Percentiles rank a stretch among this genome's conserved stretches.
Conservation (phyloP, 257 asterid genomes). For the Capsicum rhomboideum region DNA sequence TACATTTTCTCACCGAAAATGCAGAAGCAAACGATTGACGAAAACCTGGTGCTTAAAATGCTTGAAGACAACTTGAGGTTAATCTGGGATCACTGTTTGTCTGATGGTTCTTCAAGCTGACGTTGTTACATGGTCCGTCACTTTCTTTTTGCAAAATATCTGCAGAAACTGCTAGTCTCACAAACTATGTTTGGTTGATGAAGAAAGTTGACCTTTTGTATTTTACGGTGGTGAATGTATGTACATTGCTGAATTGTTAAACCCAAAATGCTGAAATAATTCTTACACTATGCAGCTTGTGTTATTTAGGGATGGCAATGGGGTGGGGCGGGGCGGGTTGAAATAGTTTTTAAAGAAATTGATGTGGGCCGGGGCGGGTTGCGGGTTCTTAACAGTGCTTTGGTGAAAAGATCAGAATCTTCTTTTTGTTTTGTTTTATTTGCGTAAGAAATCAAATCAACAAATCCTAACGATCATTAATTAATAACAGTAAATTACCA, state of each 20-base stretch:
- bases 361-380: too few species aligned
- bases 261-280: not conserved
- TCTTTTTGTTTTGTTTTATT: too few species aligned
- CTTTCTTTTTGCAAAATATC: not conserved
- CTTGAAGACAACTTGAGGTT: conserved; percentile 29
- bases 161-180: not conserved
- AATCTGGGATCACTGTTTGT: conserved; percentile 32
- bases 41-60: conserved; percentile 19
- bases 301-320: not conserved
- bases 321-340: too few species aligned
- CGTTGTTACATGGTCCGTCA: not conserved
- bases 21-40: conserved; percentile 25
- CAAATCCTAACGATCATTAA: too few species aligned
- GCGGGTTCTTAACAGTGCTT: too few species aligned
- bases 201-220: not conserved
- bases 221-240: not conserved
- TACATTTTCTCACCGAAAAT: not conserved
- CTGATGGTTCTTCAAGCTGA: conserved; percentile 10
- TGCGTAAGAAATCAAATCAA: too few species aligned
- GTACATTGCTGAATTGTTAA: not conserved
- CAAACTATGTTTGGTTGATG: not conserved
- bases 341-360: too few species aligned
- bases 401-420: too few species aligned
- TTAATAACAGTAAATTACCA: too few species aligned
- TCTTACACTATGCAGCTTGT: not conserved